Percentiles rank a stretch among this genome's conserved stretches.
phyloP scores from a whole-genome alignment of 2,329 filamentous ascomycete species.

The Ilyonectria robusta region DNA sequence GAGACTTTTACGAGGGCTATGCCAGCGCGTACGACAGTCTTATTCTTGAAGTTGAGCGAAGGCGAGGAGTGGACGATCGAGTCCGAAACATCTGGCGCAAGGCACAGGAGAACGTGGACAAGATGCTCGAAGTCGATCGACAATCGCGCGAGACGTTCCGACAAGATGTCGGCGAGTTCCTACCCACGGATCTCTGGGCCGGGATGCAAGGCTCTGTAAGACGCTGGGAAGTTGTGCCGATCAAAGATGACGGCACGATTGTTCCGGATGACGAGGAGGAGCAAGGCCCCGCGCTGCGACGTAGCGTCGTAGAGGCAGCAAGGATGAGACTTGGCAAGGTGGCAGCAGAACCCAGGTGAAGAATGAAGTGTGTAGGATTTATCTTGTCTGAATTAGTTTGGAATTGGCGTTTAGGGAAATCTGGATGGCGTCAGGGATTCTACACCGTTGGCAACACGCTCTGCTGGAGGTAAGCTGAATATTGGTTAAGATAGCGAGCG shows the following conservation, averaged over 20 bases:
- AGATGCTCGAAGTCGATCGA: slow-evolving; percentile 80
- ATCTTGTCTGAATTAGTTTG: not conserved
- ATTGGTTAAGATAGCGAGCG: slow-evolving; percentile 9
- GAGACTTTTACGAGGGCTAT: slow-evolving; percentile 90
- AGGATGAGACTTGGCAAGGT: slow-evolving; percentile 35
- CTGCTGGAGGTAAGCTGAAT: not conserved
- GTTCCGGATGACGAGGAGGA: slow-evolving; percentile 23
- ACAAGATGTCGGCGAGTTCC: slow-evolving; percentile 84
- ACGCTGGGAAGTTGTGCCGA: slow-evolving; percentile 64
- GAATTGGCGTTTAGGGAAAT: slow-evolving; percentile 15
- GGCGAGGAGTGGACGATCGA: slow-evolving; percentile 79
- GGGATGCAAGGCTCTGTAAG: slow-evolving; percentile 75
- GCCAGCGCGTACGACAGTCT: slow-evolving; percentile 86
- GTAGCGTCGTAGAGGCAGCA: slow-evolving; percentile 46
- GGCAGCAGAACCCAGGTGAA: slow-evolving; percentile 30
- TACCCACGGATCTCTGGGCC: slow-evolving; percentile 91
- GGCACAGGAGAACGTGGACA: slow-evolving; percentile 82
- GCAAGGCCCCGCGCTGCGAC: slow-evolving; percentile 33
- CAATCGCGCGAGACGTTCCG: slow-evolving; percentile 83
- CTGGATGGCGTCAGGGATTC: slow-evolving; percentile 10
- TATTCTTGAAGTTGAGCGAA: slow-evolving; percentile 85
- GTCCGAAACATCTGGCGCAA: slow-evolving; percentile 83
- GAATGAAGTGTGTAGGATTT: not conserved
- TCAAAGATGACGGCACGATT: slow-evolving; percentile 41
- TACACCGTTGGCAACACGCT: not conserved